phyloP scores from a whole-genome alignment of 805 yeast genomes.

The Kazachstania viticola region DNA sequence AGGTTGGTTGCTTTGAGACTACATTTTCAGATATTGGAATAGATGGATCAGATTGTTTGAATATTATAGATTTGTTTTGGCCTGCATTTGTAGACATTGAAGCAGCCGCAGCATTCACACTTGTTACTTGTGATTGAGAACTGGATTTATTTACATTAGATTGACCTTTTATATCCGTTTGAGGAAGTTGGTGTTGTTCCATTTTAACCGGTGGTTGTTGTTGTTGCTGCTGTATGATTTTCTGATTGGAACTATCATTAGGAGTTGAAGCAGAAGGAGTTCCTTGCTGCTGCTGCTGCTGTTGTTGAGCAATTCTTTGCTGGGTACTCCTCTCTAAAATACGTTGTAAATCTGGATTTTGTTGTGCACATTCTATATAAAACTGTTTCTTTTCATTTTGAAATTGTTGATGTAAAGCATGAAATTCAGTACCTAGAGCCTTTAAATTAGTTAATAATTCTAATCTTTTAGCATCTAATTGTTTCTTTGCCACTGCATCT shows the following conservation, averaged over 20 bases:
- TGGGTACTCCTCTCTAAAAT: constrained; percentile 20
- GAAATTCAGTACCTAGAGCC: constrained; percentile 17
- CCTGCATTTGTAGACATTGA: constrained; percentile 23
- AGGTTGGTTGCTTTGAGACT: constrained; percentile 50
- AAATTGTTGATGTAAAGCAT: constrained; percentile 18
- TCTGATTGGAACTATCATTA: not conserved
- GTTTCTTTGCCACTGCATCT: constrained; percentile 16
- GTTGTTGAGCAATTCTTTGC: constrained; percentile 11
- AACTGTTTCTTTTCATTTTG: constrained; percentile 23
- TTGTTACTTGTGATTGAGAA: constrained; percentile 30
- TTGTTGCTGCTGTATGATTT: not conserved
- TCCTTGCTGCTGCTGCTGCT: constrained; percentile 15
- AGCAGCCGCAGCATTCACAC: constrained; percentile 42
- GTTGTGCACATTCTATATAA: constrained; percentile 26
- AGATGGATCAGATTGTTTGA: constrained; percentile 41
- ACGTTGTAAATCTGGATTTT: constrained; percentile 23
- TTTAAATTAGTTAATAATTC: constrained; percentile 19
- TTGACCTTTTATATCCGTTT: not conserved
- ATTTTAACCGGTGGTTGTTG: constrained; percentile 6
- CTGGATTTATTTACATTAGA: constrained; percentile 13
- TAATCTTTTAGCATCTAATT: constrained; percentile 17
- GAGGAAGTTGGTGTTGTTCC: constrained; percentile 2
- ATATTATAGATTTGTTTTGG: constrained; percentile 21
- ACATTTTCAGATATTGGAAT: constrained; percentile 62
- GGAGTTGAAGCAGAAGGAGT: constrained; percentile 11